Evolutionary conservation across 2,329 filamentous ascomycete species (phyloP).

Genomic region (Colletotrichum cordylinicola): DNA sequence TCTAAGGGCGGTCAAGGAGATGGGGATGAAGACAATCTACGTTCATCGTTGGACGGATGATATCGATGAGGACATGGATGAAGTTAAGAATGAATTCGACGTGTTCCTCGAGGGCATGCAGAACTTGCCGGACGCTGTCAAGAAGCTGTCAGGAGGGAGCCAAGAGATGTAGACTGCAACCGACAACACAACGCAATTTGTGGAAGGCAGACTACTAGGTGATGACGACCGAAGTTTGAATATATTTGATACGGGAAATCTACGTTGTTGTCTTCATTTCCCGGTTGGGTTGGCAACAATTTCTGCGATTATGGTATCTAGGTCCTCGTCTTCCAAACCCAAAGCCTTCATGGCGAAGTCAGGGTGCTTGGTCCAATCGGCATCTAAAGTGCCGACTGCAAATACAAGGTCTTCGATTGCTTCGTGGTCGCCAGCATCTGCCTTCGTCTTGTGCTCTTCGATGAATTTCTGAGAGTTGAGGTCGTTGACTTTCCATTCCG

Average conservation of each 20-base stretch:
- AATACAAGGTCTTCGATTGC: slow-evolving; percentile 55
- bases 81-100: slow-evolving; percentile 45
- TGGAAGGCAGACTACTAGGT: neutral
- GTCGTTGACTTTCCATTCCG: slow-evolving; percentile 33
- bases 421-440: slow-evolving; percentile 40
- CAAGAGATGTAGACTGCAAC: neutral
- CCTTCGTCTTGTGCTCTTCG: slow-evolving; percentile 37
- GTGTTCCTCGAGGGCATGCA: slow-evolving; percentile 30
- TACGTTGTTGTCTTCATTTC: neutral
- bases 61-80: slow-evolving; percentile 48
- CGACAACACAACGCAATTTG: neutral
- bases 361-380: slow-evolving; percentile 51
- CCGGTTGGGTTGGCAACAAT: slow-evolving; percentile 31
- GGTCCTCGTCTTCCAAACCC: slow-evolving; percentile 50
- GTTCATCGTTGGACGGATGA: slow-evolving; percentile 60
- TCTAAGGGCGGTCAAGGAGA: slow-evolving; percentile 49
- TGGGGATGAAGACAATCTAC: slow-evolving; percentile 58
- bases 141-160: neutral
- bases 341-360: slow-evolving; percentile 54
- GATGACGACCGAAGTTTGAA: neutral
- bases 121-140: slow-evolving; percentile 12
- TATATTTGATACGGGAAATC: neutral
- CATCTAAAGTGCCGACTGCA: slow-evolving; percentile 51
- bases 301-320: slow-evolving; percentile 45
- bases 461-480: slow-evolving; percentile 46